Evolutionary conservation across 352 stramenopile species (phyloP).

Genomic region (Phytopythium helicoides): DNA sequence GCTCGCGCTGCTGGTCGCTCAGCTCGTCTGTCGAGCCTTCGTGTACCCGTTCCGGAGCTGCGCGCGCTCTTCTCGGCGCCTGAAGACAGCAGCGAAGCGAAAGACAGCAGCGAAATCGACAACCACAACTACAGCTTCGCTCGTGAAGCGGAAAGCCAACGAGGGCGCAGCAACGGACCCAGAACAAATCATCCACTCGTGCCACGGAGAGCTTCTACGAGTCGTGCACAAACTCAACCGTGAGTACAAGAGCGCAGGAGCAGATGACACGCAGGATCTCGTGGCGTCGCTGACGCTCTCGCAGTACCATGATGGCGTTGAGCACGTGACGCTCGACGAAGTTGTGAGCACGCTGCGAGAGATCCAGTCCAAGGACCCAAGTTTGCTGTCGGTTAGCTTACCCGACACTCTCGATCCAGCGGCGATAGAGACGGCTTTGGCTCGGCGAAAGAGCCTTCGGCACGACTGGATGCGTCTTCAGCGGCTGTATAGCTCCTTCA

Average conservation of each 20-base stretch:
- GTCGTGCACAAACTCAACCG: slow-evolving; percentile 46
- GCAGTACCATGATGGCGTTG: slow-evolving; percentile 11
- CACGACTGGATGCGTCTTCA: slow-evolving; percentile 32
- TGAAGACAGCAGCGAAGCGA: neutral
- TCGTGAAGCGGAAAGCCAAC: neutral
- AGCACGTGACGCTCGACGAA: slow-evolving; percentile 28
- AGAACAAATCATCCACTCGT: slow-evolving; percentile 29
- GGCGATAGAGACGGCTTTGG: slow-evolving; percentile 18
- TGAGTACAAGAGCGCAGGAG: slow-evolving; percentile 27
- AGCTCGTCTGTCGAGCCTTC: slow-evolving; percentile 27
- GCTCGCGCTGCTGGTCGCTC: slow-evolving; percentile 20
- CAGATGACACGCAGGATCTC: slow-evolving; percentile 28
- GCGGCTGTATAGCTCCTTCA: slow-evolving; percentile 40
- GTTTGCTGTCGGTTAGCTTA: slow-evolving; percentile 18
- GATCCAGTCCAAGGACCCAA: slow-evolving; percentile 33
- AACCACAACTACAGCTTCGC: too few species aligned
- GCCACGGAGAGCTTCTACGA: slow-evolving; percentile 39
- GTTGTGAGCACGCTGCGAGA: slow-evolving; percentile 30
- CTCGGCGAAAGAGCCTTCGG: slow-evolving; percentile 10
- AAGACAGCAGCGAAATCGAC: neutral
- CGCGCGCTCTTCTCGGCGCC: neutral
- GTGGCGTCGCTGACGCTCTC: slow-evolving; percentile 24
- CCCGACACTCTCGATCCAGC: slow-evolving; percentile 26
- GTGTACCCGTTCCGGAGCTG: slow-evolving; percentile 1
- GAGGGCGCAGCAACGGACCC: slow-evolving; percentile 9